Percentiles rank a stretch among this genome's conserved stretches.
Conservation (phyloP, 257 asterid species). For the Perilla frutescens region DNA sequence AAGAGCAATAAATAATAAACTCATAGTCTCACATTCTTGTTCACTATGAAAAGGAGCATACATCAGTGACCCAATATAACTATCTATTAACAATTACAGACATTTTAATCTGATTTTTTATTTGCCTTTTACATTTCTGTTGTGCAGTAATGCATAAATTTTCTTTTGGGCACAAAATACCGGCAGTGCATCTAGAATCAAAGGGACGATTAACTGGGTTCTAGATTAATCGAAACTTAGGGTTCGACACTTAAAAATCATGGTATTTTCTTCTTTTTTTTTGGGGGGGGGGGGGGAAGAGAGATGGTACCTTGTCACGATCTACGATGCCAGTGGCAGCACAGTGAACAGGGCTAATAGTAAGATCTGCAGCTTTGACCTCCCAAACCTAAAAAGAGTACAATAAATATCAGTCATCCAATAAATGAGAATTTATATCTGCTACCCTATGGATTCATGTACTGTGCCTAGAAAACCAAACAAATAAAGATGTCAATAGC, state of each 20-base stretch:
- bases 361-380: slow-evolving; percentile 98
- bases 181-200: neutral
- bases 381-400: slow-evolving; percentile 82
- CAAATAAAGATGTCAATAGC: slow-evolving; percentile 21
- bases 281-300: too few species aligned
- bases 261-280: neutral
- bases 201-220: slow-evolving; percentile 1
- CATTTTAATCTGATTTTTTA: slow-evolving; percentile 9
- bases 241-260: neutral
- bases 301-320: slow-evolving; percentile 63
- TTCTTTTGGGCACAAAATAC: slow-evolving; percentile 1
- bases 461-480: slow-evolving; percentile 7
- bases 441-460: neutral
- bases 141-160: neutral
- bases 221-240: slow-evolving; percentile 14
- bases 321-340: slow-evolving; percentile 93
- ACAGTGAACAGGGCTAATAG: slow-evolving; percentile 93
- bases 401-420: slow-evolving; percentile 7
- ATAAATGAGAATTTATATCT: neutral
- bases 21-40: neutral
- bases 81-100: neutral
- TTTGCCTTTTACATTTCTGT: slow-evolving; percentile 16
- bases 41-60: slow-evolving; percentile 21
- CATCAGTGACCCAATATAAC: slow-evolving; percentile 8
- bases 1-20: neutral